Conservation (phyloP, 176 grass and related monocot species). For the Oryza rufipogon region DNA sequence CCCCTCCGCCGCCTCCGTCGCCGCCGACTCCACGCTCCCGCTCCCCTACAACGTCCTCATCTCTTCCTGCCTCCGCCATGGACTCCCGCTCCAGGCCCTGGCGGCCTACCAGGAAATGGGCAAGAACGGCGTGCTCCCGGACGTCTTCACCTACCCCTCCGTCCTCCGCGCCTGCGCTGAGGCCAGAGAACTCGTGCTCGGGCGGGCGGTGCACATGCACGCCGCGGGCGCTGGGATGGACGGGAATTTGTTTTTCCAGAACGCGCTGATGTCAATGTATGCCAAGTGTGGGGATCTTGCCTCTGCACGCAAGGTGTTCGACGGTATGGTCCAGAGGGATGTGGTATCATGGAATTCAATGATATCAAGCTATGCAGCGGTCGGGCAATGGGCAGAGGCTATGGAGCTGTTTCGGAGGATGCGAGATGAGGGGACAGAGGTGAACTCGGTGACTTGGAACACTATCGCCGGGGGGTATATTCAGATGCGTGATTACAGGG, state of each 20-base stretch:
- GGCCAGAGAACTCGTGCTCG: slow-evolving; percentile 32
- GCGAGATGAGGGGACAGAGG: slow-evolving; percentile 19
- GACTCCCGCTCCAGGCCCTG: slow-evolving; percentile 45
- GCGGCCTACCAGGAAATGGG: slow-evolving; percentile 44
- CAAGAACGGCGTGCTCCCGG: slow-evolving; percentile 25
- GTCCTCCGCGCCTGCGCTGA: slow-evolving; percentile 62
- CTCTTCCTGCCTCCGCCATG: slow-evolving; percentile 45
- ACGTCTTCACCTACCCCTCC: slow-evolving; percentile 63
- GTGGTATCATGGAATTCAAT: slow-evolving; percentile 53
- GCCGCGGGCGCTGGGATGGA: slow-evolving; percentile 28
- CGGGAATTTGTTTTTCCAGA: slow-evolving; percentile 46
- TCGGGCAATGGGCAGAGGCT: not conserved
- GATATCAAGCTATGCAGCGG: slow-evolving; percentile 17
- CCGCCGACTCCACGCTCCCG: slow-evolving; percentile 21
- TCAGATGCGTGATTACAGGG: slow-evolving; percentile 44
- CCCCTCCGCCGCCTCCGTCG: slow-evolving; percentile 41
- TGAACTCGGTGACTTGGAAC: slow-evolving; percentile 65
- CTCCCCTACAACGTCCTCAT: slow-evolving; percentile 57
- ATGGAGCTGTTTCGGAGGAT: slow-evolving; percentile 46
- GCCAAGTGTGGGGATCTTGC: slow-evolving; percentile 47
- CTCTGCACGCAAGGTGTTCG: slow-evolving; percentile 55
- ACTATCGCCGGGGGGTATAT: slow-evolving; percentile 47
- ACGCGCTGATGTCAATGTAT: slow-evolving; percentile 58
- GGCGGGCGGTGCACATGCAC: slow-evolving; percentile 44
- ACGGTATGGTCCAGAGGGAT: slow-evolving; percentile 55